Base-by-base conservation (phyloP, 192 early-diverging fungal genomes). In the Lunasporangiospora selenospora region DNA sequence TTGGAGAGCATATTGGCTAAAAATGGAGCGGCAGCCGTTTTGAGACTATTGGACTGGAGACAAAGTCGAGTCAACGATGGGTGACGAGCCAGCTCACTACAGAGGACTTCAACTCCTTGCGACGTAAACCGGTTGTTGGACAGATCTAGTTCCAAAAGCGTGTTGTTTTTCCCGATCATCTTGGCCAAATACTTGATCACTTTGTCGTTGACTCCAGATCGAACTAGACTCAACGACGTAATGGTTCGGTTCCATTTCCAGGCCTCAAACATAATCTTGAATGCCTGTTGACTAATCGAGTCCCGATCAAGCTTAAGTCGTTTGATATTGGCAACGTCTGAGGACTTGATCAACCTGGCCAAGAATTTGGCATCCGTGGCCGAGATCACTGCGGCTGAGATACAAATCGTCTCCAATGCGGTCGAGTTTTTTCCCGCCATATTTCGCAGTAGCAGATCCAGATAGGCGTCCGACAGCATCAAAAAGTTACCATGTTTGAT, bases 161-260 rank as follows among this genome's bases (percentile, higher is more conserved):
- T 43, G 15, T 21, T 33, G 41, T 55, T 76, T 41, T 61, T 62
- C 29, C 29, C 34, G 7, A 81, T 29, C 26, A 49, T 39, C 26
- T 65, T 77, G 9, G 62, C 51, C 8, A 81, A 26, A n/a, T 63
- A 49, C 48, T 69, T 67, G 38, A 69, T 38, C 0, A 51, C 51
- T 47, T 81, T 73, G 62, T 81, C 80, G 41, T 75, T 69, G 15
- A 81, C 69, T 2, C 42, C 52, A 3, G 78, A 63, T 26, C 65
- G 54, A n/a, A 32, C 18, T 6, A 81, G 49, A 32, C 58, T 76
- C 24, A 81, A 34, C 0, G 51, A 27, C 7, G 58, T 59, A 2
- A 81, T 55, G 0, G 66, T 65, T 5, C 43, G 38, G 58, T 80
- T 81, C 24, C 30, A 27, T 32, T 52, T 50, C 16, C 53, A 58